phyloP scores from a whole-genome alignment of 805 yeast species.

The Hanseniaspora valbyensis region DNA sequence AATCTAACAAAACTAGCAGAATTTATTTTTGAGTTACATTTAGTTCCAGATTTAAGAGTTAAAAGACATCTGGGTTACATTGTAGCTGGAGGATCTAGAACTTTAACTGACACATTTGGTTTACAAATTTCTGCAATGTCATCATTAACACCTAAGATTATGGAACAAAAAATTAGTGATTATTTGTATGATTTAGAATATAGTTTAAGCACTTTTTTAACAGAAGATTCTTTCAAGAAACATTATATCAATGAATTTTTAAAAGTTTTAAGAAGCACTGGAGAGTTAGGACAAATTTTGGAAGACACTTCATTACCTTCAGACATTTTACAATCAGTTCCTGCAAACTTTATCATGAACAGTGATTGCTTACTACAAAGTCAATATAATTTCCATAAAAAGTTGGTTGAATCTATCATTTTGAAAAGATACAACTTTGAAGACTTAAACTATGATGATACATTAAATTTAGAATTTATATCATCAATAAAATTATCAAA shows the following conservation, averaged over 20 bases:
- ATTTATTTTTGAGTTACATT: constrained; percentile 35
- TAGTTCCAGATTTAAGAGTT: constrained; percentile 40
- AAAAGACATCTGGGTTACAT: constrained; percentile 53
- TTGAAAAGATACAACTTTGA: constrained; percentile 35
- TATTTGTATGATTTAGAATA: constrained; percentile 36
- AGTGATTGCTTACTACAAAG: constrained; percentile 18
- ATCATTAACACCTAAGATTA: constrained; percentile 32
- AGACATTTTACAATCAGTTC: constrained; percentile 11
- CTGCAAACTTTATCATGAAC: constrained; percentile 15
- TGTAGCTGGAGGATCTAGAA: constrained; percentile 46
- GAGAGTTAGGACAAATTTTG: constrained; percentile 14
- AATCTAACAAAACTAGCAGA: constrained; percentile 39
- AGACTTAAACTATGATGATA: constrained; percentile 27
- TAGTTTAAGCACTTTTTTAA: constrained; percentile 23
- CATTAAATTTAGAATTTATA: constrained; percentile 29
- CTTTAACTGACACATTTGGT: constrained; percentile 44
- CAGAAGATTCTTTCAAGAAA: constrained; percentile 30
- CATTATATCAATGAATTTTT: constrained; percentile 33
- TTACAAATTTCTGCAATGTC: constrained; percentile 50
- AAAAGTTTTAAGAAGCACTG: constrained; percentile 17
- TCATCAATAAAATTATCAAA: constrained; percentile 26
- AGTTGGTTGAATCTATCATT: constrained; percentile 40
- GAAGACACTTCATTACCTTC: constrained; percentile 19
- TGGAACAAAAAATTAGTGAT: constrained; percentile 40
- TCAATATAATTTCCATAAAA: constrained; percentile 35